phyloP scores from a whole-genome alignment of 2,329 filamentous ascomycete genomes.

The Pseudogymnoascus sp. region DNA sequence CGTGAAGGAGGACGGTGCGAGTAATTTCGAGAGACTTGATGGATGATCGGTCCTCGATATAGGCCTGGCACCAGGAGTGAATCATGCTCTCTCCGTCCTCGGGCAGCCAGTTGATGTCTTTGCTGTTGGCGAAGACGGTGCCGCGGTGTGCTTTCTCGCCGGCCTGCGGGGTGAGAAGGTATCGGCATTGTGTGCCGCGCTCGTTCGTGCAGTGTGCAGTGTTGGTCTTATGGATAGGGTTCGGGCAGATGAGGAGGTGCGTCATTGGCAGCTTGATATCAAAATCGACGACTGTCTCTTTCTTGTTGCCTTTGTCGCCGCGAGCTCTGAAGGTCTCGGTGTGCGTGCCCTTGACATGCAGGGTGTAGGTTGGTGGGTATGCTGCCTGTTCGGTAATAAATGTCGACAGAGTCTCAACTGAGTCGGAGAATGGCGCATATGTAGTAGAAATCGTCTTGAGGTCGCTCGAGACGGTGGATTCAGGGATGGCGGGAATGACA shows the following conservation, averaged over 20 bases:
- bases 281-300: constrained; percentile 50
- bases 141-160: constrained; percentile 57
- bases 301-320: constrained; percentile 34
- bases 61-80: constrained; percentile 56
- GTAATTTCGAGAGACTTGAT: constrained; percentile 50
- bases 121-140: constrained; percentile 42
- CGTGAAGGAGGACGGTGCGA: constrained; percentile 50
- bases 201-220: neutral
- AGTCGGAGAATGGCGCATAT: constrained; percentile 23
- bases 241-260: constrained; percentile 42
- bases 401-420: constrained; percentile 17
- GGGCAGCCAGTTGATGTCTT: constrained; percentile 38
- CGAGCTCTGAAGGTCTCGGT: constrained; percentile 18
- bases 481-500: constrained; percentile 19
- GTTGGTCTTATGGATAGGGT: constrained; percentile 28
- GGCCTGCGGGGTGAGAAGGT: constrained; percentile 46
- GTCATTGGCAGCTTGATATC: constrained; percentile 51
- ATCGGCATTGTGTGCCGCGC: constrained; percentile 32
- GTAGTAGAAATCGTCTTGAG: constrained; percentile 21
- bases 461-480: constrained; percentile 20
- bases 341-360: constrained; percentile 28
- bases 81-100: constrained; percentile 20
- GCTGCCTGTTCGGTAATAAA: constrained; percentile 23
- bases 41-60: constrained; percentile 47
- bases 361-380: constrained; percentile 23